Evolutionary conservation across 2,329 filamentous ascomycete genomes (phyloP).

Genomic region (Fusarium penzigii): DNA sequence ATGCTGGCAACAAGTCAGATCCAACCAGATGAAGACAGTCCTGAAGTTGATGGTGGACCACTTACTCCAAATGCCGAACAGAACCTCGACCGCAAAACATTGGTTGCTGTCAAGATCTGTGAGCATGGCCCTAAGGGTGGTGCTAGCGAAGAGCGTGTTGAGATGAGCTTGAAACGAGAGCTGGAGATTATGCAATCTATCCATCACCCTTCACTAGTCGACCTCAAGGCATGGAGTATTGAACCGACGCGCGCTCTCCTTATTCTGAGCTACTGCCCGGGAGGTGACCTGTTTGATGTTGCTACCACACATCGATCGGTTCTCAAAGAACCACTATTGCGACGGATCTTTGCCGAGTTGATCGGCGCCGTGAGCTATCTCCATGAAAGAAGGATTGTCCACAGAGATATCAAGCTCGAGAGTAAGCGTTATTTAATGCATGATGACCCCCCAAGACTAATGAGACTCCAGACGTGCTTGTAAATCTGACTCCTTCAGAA

Average conservation of each 20-base stretch:
- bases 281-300: constrained; percentile 92
- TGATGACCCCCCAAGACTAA: constrained; percentile 4
- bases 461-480: constrained; percentile 71
- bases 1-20: constrained; percentile 84
- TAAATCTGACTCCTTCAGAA: constrained; percentile 74
- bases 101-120: constrained; percentile 94
- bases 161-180: constrained; percentile 91
- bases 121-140: constrained; percentile 93
- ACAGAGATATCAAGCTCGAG: constrained; percentile 97
- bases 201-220: constrained; percentile 85
- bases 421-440: constrained; percentile 53
- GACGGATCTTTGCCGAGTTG: constrained; percentile 87
- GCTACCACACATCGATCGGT: constrained; percentile 71
- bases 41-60: constrained; percentile 35
- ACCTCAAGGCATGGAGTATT: constrained; percentile 88
- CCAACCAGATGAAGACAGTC: constrained; percentile 48
- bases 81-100: constrained; percentile 64
- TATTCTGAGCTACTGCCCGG: constrained; percentile 88
- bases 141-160: constrained; percentile 88
- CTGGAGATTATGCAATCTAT: constrained; percentile 90
- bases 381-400: constrained; percentile 83
- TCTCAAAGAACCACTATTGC: constrained; percentile 68
- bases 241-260: constrained; percentile 80
- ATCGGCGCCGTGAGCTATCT: constrained; percentile 84
- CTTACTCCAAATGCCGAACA: constrained; percentile 32